Base-by-base conservation (phyloP, 2,329 filamentous ascomycete species). In the Lecanicillium sp. region DNA sequence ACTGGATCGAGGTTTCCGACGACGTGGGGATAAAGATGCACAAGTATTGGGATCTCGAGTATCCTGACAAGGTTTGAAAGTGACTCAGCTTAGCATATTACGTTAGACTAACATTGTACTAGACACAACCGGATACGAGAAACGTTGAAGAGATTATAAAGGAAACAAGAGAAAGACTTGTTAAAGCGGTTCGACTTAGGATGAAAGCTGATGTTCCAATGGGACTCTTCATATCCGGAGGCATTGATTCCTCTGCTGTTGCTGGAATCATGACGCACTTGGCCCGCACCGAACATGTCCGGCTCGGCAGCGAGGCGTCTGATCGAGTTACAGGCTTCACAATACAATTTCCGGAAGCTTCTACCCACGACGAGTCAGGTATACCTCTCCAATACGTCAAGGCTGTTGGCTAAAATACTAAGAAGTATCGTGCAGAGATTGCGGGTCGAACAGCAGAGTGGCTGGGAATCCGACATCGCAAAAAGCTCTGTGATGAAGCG, bases 161-260 rank as follows among this genome's bases (percentile, higher is more conserved):
- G 15, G 66, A 63, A 3, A 69, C 78, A 1, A 60, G 72, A 5
- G 54, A 71, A 32, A 60, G 60, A 3, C 48, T 79, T 11, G 49
- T 75, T 2, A 71, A 78, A 22, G 62, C 73, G 0, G 58, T 78
- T 10, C 62, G 63, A n/a, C 46, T 74, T 14, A 66, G 74, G 5
- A 56, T 79, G 9, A 62, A 67, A 13, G 74, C 74, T 2, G 75
- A 79, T 49, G 75, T 78, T 0, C 71, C 72, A 1, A 60, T 79
- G 3, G 75, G 71, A n/a, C 17, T 79, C 37, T 78, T 74, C 41
- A 56, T 79, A 0, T 71, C 64, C 17, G 74, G 76, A 4, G 76
- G 75, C 1, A 66, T 79, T 35, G 74, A 79, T 49, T 76, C 71
- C 0, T 77, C 73, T 0, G 61, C 66, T 2, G 55, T 79, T 17